A percentile compares a stretch with the other conserved stretches of the same genome.
Conservation (phyloP, 106 monocot species). For the Ottelia alismoides region DNA sequence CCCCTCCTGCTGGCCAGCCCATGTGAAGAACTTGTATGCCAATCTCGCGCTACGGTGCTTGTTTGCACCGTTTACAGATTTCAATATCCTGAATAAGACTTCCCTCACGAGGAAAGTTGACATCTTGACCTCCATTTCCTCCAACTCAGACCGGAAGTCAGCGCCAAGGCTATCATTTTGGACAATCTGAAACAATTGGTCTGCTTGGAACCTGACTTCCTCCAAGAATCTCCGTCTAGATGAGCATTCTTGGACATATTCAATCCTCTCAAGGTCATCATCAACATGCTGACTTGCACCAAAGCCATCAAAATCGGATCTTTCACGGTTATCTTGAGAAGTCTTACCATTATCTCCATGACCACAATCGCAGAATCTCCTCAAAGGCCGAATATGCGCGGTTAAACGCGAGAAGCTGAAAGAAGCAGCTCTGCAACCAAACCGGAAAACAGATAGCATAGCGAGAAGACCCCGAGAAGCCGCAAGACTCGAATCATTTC, state of each 20-base stretch:
- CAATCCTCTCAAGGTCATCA: background rate
- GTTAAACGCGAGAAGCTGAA: no score
- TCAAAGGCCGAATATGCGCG: no score
- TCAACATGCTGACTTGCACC: constrained; percentile 6
- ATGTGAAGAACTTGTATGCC: constrained; percentile 72
- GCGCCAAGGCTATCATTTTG: constrained; percentile 71
- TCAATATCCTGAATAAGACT: constrained; percentile 44
- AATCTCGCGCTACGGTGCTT: constrained; percentile 45
- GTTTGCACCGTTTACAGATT: constrained; percentile 32
- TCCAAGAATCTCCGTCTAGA: constrained; percentile 14
- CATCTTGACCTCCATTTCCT: constrained; percentile 32
- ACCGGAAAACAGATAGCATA: no score
- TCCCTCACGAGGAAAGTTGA: constrained; percentile 45
- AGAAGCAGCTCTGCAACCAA: no score
- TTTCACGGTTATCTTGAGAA: no score
- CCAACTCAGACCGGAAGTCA: constrained; percentile 34
- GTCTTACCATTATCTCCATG: no score
- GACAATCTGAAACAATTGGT: constrained; percentile 36
- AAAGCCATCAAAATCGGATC: no score
- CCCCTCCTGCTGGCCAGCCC: constrained; percentile 35
- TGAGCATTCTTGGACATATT: no score
- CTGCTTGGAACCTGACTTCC: constrained; percentile 20
- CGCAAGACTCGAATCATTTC: no score
- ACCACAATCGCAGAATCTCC: no score
- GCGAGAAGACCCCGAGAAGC: no score